Conservation (phyloP, 2,329 filamentous ascomycete species). For the Colletotrichum trifolii region DNA sequence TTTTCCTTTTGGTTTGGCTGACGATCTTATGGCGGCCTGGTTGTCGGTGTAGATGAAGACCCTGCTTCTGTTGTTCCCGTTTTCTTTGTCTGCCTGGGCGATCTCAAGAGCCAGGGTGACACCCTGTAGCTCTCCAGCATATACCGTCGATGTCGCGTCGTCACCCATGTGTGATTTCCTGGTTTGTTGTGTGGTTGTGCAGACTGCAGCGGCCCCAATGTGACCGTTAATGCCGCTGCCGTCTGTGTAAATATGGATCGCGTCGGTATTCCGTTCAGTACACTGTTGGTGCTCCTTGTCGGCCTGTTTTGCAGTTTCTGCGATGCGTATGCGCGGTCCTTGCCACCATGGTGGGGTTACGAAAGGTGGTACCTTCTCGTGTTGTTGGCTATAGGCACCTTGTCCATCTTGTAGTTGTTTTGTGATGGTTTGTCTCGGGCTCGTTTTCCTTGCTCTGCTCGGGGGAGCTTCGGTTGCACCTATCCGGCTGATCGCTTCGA, state of each 20-base stretch:
- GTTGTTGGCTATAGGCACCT: neutral
- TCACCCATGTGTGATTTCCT: too few relatives aligned
- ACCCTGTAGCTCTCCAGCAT: neutral
- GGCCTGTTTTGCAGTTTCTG: neutral
- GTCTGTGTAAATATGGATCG: too few relatives aligned
- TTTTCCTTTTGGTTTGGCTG: too few relatives aligned
- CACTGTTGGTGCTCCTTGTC: neutral
- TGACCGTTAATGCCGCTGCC: too few relatives aligned
- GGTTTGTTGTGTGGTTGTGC: too few relatives aligned
- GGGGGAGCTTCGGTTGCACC: neutral
- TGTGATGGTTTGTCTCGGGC: neutral
- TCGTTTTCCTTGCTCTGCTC: neutral
- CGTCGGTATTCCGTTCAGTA: too few relatives aligned
- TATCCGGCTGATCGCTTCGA: neutral
- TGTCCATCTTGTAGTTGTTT: neutral
- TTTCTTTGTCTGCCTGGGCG: neutral
- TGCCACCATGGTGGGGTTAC: neutral
- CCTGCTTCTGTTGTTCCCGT: slow-evolving; percentile 1
- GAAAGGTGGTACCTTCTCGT: neutral
- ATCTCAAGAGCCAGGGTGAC: too few relatives aligned
- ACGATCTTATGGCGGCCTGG: slow-evolving; percentile 4
- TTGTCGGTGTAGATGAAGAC: slow-evolving; percentile 17
- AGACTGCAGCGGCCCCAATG: too few relatives aligned
- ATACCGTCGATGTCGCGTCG: neutral
- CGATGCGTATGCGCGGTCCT: too few relatives aligned